A percentile compares a stretch with the other conserved stretches of the same genome.
Evolutionary conservation across 2,329 filamentous ascomycete species (phyloP).

Genomic region (Fusarium succisae): DNA sequence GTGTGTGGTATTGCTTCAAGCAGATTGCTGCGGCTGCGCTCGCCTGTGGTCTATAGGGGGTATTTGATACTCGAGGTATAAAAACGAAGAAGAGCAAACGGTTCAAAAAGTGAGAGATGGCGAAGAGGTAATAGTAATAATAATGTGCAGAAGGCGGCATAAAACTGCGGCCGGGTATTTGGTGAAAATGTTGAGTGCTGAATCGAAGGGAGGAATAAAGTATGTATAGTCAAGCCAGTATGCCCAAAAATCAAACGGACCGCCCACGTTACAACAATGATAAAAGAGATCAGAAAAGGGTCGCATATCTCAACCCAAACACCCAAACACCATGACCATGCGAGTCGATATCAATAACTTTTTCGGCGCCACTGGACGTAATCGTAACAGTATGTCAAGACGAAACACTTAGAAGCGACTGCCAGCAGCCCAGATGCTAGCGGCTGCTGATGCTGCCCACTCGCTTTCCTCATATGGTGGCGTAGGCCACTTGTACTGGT

Average conservation of each 20-base stretch:
- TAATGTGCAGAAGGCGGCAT: slow-evolving; percentile 37
- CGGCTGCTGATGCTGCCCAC: slow-evolving; percentile 85
- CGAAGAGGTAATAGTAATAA: slow-evolving; percentile 32
- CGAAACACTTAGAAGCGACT: slow-evolving; percentile 62
- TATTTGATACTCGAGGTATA: slow-evolving; percentile 49
- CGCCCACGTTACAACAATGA: slow-evolving; percentile 34
- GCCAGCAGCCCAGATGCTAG: slow-evolving; percentile 81
- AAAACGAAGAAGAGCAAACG: slow-evolving; percentile 39
- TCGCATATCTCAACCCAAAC: slow-evolving; percentile 38
- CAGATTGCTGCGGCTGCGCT: slow-evolving; percentile 41
- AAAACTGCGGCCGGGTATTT: slow-evolving; percentile 43
- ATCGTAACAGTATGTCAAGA: slow-evolving; percentile 28
- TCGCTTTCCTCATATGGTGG: slow-evolving; percentile 94
- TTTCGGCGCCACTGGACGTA: slow-evolving; percentile 40
- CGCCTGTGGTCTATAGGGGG: slow-evolving; percentile 51
- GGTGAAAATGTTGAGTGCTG: slow-evolving; percentile 34
- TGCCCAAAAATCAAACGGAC: slow-evolving; percentile 38
- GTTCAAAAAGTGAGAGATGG: slow-evolving; percentile 29
- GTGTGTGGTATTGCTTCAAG: slow-evolving; percentile 44
- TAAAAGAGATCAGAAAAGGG: slow-evolving; percentile 26
- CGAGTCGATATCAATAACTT: slow-evolving; percentile 40
- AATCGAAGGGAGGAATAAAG: slow-evolving; percentile 44
- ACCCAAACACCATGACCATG: slow-evolving; percentile 45
- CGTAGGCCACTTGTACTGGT: slow-evolving; percentile 84
- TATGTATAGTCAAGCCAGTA: slow-evolving; percentile 42